phyloP scores from a whole-genome alignment of 306 rosid species.

The Pterocarpus santalinus region DNA sequence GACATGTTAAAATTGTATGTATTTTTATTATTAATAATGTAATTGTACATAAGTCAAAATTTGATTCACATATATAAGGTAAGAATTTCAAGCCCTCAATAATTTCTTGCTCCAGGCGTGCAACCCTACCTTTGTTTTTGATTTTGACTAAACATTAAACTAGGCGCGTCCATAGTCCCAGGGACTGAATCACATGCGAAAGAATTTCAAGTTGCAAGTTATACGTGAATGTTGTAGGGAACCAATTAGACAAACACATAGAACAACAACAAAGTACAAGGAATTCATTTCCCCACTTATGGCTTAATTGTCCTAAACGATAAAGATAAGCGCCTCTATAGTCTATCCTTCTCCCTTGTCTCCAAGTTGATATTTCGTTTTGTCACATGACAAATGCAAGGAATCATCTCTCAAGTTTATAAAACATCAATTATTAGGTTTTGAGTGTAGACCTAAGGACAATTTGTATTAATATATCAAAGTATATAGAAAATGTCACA shows the following conservation, averaged over 20 bases:
- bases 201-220: conserved; percentile 29
- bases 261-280: conserved; percentile 52
- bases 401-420: too few species aligned
- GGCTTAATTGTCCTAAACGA: conserved; percentile 31
- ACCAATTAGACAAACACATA: conserved; percentile 47
- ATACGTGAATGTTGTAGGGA: conserved; percentile 41
- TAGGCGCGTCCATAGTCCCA: conserved; percentile 42
- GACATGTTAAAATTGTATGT: too few species aligned
- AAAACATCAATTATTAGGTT: too few species aligned
- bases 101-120: conserved; percentile 9
- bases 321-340: conserved; percentile 25
- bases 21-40: too few species aligned
- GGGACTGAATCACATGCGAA: conserved; percentile 45
- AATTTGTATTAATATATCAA: too few species aligned
- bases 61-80: not conserved
- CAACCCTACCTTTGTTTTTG: conserved; percentile 37
- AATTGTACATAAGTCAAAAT: too few species aligned
- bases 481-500: too few species aligned
- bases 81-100: not conserved
- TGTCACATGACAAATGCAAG: not conserved
- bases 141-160: conserved; percentile 61
- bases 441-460: too few species aligned
- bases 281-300: conserved; percentile 35
- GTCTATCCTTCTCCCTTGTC: not conserved
- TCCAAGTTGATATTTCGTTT: not conserved